Base-by-base conservation (phyloP, 2,329 filamentous ascomycete genomes). In the Fusarium tricinctum region DNA sequence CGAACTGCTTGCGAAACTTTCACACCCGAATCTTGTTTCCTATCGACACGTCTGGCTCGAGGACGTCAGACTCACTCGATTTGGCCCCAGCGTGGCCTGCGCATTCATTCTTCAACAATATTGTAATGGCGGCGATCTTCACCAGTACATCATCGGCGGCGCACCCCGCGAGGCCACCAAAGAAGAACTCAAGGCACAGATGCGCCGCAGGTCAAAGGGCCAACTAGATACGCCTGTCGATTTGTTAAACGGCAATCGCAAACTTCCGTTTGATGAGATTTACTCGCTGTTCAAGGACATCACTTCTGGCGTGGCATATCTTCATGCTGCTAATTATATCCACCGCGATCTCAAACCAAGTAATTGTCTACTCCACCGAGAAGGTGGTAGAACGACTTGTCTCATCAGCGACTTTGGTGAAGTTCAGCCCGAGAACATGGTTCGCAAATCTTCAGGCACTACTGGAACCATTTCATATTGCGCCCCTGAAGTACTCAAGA, bases 21-120 rank as follows among this genome's bases (percentile, higher is more conserved):
- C 93, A 0, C 96, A 99, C 76, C 92, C 94, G 58, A 99, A 99
- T 67, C 84, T 99, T 10, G 96, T 99, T 1, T 97, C 94, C 0
- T 99, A 99, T 78, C 91, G 95, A 8, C 96, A 98, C 80, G 96
- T 97, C 32, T 99, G 96, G 96, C 85, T 99, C 17, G 95, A 99
- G 78, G 92, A 97, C 77, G 90, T 91, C 53, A 88, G 91, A 70
- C 88, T 97, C 52, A 95, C 88, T 66, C 90, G 88, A 3, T 99
- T 99, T 77, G 92, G 94, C 0, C 96, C 97, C 1, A 93, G 89
- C 55, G 94, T 99, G 1, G 94, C 94, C 13, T 98, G 95, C 74
- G 94, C 95, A 6, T 99, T 97, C 77, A 99, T 99, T 58, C 85
- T 99, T 9, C 96, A 99, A 77, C 94, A 99, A 76, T 99, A 97